A percentile compares a stretch with the other conserved stretches of the same genome.
Evolutionary conservation across 257 asterid species (phyloP).

Genomic region (Mentha longifolia): DNA sequence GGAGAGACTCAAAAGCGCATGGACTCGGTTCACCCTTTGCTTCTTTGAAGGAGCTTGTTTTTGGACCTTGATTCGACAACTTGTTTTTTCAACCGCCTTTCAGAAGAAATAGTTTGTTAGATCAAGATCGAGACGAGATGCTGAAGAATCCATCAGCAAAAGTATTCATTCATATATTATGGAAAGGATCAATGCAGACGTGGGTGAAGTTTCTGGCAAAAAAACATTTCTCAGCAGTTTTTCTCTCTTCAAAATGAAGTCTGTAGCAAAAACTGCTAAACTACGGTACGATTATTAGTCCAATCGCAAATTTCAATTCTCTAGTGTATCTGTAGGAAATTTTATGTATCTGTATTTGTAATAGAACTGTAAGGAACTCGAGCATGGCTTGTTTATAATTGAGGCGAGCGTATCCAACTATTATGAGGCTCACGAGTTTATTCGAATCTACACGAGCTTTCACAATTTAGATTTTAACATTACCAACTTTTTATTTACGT

Average conservation of each 20-base stretch:
- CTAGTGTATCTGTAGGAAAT: neutral
- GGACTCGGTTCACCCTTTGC: constrained; percentile 65
- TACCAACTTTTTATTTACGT: too few species aligned
- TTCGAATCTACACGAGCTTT: too few species aligned
- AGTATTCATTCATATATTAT: neutral
- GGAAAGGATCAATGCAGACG: neutral
- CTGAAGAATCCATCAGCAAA: neutral
- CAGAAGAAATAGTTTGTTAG: constrained; percentile 10
- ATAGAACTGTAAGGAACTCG: too few species aligned
- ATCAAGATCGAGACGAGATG: neutral
- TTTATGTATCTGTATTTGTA: neutral
- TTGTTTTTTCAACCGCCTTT: neutral
- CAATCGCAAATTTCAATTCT: neutral
- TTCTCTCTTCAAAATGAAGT: neutral
- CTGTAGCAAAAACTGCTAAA: neutral
- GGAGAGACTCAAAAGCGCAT: constrained; percentile 77
- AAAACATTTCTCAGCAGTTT: neutral
- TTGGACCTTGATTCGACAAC: constrained; percentile 44
- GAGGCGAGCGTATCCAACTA: too few species aligned
- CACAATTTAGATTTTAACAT: too few species aligned
- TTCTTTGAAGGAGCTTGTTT: constrained; percentile 77
- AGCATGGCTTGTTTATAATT: too few species aligned
- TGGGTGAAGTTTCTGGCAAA: neutral
- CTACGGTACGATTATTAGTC: neutral
- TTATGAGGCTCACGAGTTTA: too few species aligned